Evolutionary conservation across 2,329 filamentous ascomycete species (phyloP).

Genomic region (Diaporthe eres): DNA sequence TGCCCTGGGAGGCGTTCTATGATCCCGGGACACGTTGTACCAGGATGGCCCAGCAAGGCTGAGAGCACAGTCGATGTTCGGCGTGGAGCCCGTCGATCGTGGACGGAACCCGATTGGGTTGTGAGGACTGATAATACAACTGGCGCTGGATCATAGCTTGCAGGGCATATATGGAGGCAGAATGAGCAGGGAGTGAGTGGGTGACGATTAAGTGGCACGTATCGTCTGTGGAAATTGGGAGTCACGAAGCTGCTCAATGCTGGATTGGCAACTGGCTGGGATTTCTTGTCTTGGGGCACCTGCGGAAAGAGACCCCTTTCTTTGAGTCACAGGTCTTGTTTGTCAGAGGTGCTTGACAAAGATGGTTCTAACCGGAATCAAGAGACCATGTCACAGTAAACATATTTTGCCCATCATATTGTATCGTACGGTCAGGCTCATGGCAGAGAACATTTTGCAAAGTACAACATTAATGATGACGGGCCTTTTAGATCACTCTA

Average conservation of each 20-base stretch:
- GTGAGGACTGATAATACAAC: not conserved
- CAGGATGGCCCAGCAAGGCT: conserved; percentile 22
- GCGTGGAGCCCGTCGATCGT: not conserved
- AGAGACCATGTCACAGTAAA: not conserved
- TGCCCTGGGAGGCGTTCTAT: not conserved
- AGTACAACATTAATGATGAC: not conserved
- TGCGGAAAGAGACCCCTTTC: no score
- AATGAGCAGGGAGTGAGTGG: not conserved
- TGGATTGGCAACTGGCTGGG: not conserved
- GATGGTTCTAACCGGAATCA: not conserved
- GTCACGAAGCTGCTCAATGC: conserved; percentile 5
- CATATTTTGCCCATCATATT: not conserved
- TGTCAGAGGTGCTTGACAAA: not conserved
- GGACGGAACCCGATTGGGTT: conserved; percentile 24
- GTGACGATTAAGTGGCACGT: conserved; percentile 14
- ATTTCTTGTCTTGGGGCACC: not conserved
- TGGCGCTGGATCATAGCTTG: conserved; percentile 4
- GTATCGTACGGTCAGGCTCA: no score
- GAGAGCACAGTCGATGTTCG: not conserved
- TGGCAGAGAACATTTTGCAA: not conserved
- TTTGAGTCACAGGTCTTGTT: not conserved
- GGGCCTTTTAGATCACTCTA: not conserved
- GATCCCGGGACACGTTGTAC: not conserved
- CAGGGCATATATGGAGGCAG: not conserved
- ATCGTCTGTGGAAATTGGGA: not conserved